Percentiles rank a stretch among this genome's conserved stretches.
Conservation (phyloP, 768 basidiomycete species). For the Floccularia luteovirens region DNA sequence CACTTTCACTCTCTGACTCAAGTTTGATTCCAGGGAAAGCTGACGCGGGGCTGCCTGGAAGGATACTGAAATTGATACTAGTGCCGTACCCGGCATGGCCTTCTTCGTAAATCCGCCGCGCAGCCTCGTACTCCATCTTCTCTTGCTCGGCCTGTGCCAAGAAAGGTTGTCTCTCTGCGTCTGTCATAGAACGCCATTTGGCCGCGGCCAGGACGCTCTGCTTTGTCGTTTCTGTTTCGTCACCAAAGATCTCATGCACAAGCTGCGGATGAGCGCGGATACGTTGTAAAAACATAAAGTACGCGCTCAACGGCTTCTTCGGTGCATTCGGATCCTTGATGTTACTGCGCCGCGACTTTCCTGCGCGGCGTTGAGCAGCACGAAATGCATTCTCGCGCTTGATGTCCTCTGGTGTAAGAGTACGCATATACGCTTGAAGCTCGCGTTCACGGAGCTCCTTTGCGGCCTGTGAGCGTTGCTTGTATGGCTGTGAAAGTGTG, state of each 20-base stretch:
- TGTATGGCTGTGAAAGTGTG: conserved; percentile 91
- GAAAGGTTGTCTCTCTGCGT: conserved; percentile 94
- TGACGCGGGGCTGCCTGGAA: conserved; percentile 65
- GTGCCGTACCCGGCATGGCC: conserved; percentile 60
- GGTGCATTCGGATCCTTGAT: conserved; percentile 97
- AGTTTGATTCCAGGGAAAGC: conserved; percentile 54
- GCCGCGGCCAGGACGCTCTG: conserved; percentile 92
- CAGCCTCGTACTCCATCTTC: conserved; percentile 89
- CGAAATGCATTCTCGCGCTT: conserved; percentile 89
- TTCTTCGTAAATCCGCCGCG: conserved; percentile 82
- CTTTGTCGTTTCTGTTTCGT: conserved; percentile 89
- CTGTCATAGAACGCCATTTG: conserved; percentile 89
- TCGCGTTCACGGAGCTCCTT: conserved; percentile 84
- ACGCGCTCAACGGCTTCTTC: conserved; percentile 91
- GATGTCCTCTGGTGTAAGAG: conserved; percentile 89
- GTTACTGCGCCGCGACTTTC: conserved; percentile 88
- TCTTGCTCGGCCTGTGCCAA: conserved; percentile 91
- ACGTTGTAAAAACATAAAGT: conserved; percentile 91
- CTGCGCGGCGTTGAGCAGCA: conserved; percentile 87
- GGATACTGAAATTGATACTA: conserved; percentile 79
- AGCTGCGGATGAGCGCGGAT: conserved; percentile 74
- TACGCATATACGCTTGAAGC: conserved; percentile 77
- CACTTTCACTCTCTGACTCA: conserved; percentile 67
- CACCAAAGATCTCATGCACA: conserved; percentile 78
- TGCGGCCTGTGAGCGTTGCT: conserved; percentile 72